Evolutionary conservation across 108 stramenopile species (phyloP).

Genomic region (Schizochytrium sp.): DNA sequence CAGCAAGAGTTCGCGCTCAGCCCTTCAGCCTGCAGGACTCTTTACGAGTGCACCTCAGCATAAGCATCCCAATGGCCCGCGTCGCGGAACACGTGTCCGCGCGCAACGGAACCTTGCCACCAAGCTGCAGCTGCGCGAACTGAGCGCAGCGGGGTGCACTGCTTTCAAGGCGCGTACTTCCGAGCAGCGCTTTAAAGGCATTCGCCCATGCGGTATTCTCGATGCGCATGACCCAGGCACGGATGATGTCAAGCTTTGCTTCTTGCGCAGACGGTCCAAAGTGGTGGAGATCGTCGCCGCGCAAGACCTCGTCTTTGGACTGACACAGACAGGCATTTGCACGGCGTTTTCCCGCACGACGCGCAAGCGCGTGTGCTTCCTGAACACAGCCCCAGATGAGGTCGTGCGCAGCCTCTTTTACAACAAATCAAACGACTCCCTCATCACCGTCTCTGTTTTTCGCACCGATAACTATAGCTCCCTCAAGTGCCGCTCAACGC

Average conservation of each 20-base stretch:
- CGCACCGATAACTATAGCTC: background rate
- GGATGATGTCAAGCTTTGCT: constrained; percentile 11
- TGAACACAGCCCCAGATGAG: constrained; percentile 13
- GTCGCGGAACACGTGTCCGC: background rate
- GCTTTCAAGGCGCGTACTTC: background rate
- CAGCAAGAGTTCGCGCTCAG: background rate
- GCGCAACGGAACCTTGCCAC: background rate
- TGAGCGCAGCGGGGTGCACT: background rate
- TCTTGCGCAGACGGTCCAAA: background rate
- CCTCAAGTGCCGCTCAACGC: constrained; percentile 3
- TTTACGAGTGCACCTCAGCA: background rate
- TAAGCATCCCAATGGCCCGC: background rate
- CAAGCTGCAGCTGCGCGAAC: background rate
- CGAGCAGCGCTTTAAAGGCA: background rate
- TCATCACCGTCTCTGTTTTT: constrained; percentile 11
- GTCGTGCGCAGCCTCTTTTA: constrained; percentile 10
- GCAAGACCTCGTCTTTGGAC: background rate
- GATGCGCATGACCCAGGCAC: constrained; percentile 6
- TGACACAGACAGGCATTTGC: constrained; percentile 11
- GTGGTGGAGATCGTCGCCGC: constrained; percentile 10
- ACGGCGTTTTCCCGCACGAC: background rate
- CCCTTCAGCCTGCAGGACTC: background rate
- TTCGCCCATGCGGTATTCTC: background rate
- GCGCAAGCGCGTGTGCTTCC: background rate
- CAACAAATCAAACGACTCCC: constrained; percentile 16